Base-by-base conservation (phyloP, 1,139 yeast species). In the Hansenula anomala region DNA sequence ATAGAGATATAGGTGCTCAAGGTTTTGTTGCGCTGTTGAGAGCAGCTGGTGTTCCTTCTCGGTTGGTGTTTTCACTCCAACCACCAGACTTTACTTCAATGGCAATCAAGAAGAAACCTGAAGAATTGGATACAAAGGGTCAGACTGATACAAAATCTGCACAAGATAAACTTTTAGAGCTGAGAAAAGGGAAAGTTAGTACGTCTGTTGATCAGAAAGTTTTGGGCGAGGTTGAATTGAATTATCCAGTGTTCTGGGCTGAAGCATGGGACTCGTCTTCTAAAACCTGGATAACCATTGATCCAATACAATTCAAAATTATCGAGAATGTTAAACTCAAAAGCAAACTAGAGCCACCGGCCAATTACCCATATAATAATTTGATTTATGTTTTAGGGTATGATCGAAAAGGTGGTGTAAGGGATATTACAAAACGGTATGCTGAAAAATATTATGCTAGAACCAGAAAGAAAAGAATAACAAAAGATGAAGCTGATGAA, bases 351-450 rank as follows among this genome's bases (percentile, higher is more conserved):
- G 97, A 90, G 51, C 96, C 97, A 0, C 87, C 95, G 0, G 55
- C 69, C 39, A 62, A 73, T 1, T 85, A 84, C 38, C 52, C 66
- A 1, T 61, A 78, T 24, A 87, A 87, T 51, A 73, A 74, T 40
- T 55, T 89, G 34, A 66, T 79, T 20, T 94, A 92, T 60, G 95
- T 78, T 1, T 59, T 92, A 28, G 96, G 95, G 0, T 88, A 67
- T 55, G 95, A 87, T 51, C 62, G 73, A 13, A 61, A 67, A 28
- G 83, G 86, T 4, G 74, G 78, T 6, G 79, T 79, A 0, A 70
- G 80, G 44, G 99, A 92, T 58, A 87, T 94, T 2, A 92, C 98
- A 0, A 63, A 96, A 47, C 60, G 98, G 24, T 92, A 92, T 58
- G 72, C 88, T 0, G 75, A 70, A 33, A 72, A 71, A 47, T 88